These are phyloP conservation scores for Podila horticola DNA, from an alignment of 192 early-diverging fungal species.

Conservation along the genomic window DNA sequence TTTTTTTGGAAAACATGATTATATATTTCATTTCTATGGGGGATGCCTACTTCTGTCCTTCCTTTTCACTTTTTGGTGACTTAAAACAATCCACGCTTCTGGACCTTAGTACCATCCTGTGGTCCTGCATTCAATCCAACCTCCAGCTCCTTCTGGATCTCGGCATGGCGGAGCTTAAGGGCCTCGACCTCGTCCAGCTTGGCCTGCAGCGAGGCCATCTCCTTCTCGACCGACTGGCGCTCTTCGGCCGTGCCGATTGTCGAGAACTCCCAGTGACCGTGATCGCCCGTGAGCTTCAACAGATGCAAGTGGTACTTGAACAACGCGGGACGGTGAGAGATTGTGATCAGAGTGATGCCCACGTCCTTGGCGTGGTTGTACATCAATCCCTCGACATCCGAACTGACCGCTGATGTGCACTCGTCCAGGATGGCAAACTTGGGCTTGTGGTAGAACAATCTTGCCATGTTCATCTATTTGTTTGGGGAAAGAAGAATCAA, in stretches of 20 bases:
- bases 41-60: background rate
- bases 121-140: conserved; percentile 53
- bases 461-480: conserved; percentile 86
- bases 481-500: conserved; percentile 3
- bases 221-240: conserved; percentile 87
- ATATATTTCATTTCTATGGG: background rate
- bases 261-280: conserved; percentile 86
- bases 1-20: conserved; percentile 3
- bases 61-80: background rate
- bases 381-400: conserved; percentile 94
- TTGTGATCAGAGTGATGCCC: conserved; percentile 93
- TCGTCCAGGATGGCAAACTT: conserved; percentile 97
- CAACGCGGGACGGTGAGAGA: conserved; percentile 93
- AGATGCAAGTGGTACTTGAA: conserved; percentile 97
- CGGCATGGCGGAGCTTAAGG: conserved; percentile 53
- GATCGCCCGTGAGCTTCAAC: conserved; percentile 89
- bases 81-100: conserved; percentile 50
- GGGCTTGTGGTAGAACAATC: conserved; percentile 97
- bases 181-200: conserved; percentile 62
- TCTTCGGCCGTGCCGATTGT: conserved; percentile 83
- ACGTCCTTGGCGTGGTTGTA: conserved; percentile 82
- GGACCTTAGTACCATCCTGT: conserved; percentile 46
- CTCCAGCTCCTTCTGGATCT: conserved; percentile 64
- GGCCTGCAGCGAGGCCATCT: conserved; percentile 77
- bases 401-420: conserved; percentile 87